A percentile compares a stretch with the other conserved stretches of the same genome.
phyloP scores from a whole-genome alignment of 2,329 filamentous ascomycete genomes.

The Penicillium italicum region DNA sequence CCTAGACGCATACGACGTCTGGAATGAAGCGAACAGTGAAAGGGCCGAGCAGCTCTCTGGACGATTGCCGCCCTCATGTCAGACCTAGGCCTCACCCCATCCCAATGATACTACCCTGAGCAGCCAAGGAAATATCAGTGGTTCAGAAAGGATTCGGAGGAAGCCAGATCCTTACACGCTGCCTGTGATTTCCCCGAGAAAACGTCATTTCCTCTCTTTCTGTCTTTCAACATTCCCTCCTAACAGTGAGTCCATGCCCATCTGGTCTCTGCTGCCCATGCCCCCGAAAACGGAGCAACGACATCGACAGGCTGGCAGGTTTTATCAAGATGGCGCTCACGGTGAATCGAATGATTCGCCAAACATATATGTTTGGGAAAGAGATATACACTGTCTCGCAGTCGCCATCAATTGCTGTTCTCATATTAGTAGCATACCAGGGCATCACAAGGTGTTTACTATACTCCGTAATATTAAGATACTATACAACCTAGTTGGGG shows the following conservation, averaged over 20 bases:
- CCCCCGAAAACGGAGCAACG: not conserved
- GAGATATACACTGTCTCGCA: too few species aligned
- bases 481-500: too few species aligned
- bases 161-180: not conserved
- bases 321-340: too few species aligned
- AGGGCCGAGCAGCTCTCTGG: not conserved
- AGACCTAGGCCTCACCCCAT: not conserved
- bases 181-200: not conserved
- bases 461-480: too few species aligned
- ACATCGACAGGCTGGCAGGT: not conserved
- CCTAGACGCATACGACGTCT: not conserved
- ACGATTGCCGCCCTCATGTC: not conserved
- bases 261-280: too few species aligned
- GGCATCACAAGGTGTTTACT: too few species aligned
- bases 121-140: too few species aligned
- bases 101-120: not conserved
- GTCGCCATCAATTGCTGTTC: too few species aligned
- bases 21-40: not conserved
- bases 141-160: too few species aligned
- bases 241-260: not conserved
- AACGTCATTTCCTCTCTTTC: not conserved
- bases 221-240: not conserved
- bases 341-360: too few species aligned
- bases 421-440: too few species aligned
- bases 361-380: too few species aligned